These are phyloP conservation scores for Pichia phayaonensis DNA, from an alignment of 805 yeast genomes.

Conservation along the genomic window DNA sequence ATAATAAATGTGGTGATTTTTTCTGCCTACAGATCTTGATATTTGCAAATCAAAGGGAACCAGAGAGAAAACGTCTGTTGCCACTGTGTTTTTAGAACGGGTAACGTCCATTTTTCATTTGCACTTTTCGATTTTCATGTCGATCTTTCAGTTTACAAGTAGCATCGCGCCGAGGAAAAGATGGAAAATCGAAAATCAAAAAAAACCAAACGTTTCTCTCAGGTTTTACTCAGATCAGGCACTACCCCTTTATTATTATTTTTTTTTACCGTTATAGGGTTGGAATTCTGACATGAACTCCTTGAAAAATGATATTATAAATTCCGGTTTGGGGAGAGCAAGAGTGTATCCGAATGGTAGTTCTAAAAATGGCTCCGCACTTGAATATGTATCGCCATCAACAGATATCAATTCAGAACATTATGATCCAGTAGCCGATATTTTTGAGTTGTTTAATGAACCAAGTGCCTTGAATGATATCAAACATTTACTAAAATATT, in stretches of 20 bases:
- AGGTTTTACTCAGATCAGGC: not conserved
- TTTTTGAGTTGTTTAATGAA: slow-evolving; percentile 41
- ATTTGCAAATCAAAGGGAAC: not conserved
- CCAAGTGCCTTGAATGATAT: slow-evolving; percentile 46
- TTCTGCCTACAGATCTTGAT: not conserved
- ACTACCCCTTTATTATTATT: not conserved
- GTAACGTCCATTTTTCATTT: not conserved
- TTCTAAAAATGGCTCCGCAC: not conserved
- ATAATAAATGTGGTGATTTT: slow-evolving; percentile 29
- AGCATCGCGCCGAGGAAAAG: not conserved
- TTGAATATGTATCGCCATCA: not conserved
- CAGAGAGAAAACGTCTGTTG: not conserved
- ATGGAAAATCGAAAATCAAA: no score
- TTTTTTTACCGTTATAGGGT: not conserved
- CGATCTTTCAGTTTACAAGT: not conserved
- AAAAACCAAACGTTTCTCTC: no score
- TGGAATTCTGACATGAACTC: slow-evolving; percentile 6
- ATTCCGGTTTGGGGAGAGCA: slow-evolving; percentile 6
- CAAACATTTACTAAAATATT: slow-evolving; percentile 41
- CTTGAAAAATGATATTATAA: slow-evolving; percentile 20
- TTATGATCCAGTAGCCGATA: slow-evolving; percentile 49
- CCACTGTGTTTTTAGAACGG: not conserved
- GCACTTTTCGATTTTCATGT: not conserved
- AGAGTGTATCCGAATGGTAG: slow-evolving; percentile 2
- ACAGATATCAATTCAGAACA: slow-evolving; percentile 27